Evolutionary conservation across 352 stramenopile species (phyloP).

Genomic region (Globisporangium perplexum): DNA sequence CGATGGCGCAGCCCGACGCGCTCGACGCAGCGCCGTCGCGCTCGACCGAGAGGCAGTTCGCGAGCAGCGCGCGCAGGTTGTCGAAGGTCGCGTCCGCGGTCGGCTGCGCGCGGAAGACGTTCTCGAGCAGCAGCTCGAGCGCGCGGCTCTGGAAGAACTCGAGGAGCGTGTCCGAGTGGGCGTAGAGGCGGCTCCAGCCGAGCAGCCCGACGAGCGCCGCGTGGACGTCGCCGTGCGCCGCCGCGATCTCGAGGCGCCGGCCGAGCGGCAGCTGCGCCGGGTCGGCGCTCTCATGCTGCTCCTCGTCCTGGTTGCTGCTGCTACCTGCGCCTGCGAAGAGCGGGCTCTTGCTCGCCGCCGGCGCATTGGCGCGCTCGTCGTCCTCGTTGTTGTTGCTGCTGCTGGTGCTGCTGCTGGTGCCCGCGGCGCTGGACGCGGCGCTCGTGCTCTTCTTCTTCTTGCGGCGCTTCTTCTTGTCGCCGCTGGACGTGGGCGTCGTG

Average conservation of each 20-base stretch:
- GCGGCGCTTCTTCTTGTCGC: conserved; percentile 31
- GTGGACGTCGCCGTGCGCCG: conserved; percentile 57
- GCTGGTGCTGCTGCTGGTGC: neutral
- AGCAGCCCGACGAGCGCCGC: conserved; percentile 67
- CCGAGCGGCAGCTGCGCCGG: conserved; percentile 42
- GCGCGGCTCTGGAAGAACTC: conserved; percentile 67
- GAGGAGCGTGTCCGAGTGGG: conserved; percentile 59
- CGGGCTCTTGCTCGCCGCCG: conserved; percentile 1
- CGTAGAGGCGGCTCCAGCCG: conserved; percentile 61
- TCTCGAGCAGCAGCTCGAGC: conserved; percentile 51
- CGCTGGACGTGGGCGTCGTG: conserved; percentile 14
- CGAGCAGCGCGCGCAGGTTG: conserved; percentile 46
- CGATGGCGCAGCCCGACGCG: conserved; percentile 31
- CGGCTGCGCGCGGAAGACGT: conserved; percentile 42
- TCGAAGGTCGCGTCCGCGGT: conserved; percentile 37
- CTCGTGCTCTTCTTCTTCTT: conserved; percentile 29
- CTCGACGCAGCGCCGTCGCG: conserved; percentile 18
- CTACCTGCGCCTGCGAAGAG: conserved; percentile 5
- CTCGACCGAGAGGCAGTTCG: conserved; percentile 56
- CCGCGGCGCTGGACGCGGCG: conserved; percentile 3
- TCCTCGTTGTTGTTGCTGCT: neutral
- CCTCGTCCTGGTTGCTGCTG: conserved; percentile 1
- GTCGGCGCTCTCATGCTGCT: conserved; percentile 15
- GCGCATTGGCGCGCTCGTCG: conserved; percentile 5
- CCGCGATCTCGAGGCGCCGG: conserved; percentile 59